Conservation (phyloP, 2,329 filamentous ascomycete genomes). For the Cytospora chrysosperma region DNA sequence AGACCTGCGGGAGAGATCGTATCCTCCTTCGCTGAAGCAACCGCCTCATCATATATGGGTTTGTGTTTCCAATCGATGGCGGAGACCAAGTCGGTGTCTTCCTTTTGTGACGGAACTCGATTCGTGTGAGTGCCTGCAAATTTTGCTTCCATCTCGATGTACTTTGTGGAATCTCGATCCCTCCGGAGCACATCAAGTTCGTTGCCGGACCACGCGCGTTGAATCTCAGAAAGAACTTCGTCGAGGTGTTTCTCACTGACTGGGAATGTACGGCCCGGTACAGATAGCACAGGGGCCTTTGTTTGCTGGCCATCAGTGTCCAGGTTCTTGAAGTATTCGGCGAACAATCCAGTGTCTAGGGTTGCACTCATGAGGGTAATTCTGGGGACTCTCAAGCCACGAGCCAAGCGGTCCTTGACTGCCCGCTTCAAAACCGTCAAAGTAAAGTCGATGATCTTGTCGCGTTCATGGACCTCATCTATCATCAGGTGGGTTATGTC, state of each 20-base stretch:
- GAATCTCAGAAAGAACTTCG: background rate
- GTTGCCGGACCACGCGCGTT: background rate
- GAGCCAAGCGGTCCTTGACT: slow-evolving; percentile 13
- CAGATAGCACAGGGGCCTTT: slow-evolving; percentile 7
- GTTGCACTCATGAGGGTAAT: slow-evolving; percentile 22
- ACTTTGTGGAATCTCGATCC: background rate
- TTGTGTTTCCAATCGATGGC: slow-evolving; percentile 10
- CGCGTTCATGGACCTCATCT: slow-evolving; percentile 42
- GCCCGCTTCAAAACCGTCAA: slow-evolving; percentile 14
- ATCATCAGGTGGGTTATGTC: slow-evolving; percentile 47
- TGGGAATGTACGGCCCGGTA: slow-evolving; percentile 20
- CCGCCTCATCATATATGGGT: background rate
- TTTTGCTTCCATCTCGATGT: background rate
- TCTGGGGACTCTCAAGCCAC: slow-evolving; percentile 6
- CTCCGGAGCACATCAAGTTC: background rate
- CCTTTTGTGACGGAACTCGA: background rate
- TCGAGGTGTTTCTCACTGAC: slow-evolving; percentile 17
- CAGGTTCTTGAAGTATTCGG: slow-evolving; percentile 13
- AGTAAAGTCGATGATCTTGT: slow-evolving; percentile 18
- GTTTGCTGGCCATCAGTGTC: background rate
- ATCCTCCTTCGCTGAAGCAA: background rate
- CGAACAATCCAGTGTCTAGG: slow-evolving; percentile 24
- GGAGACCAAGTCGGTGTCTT: background rate
- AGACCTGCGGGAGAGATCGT: slow-evolving; percentile 40
- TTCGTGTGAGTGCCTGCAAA: background rate